Evolutionary conservation across 139 green algal species (phyloP).

Genomic region (Auxenochlorella pyrenoidosa): DNA sequence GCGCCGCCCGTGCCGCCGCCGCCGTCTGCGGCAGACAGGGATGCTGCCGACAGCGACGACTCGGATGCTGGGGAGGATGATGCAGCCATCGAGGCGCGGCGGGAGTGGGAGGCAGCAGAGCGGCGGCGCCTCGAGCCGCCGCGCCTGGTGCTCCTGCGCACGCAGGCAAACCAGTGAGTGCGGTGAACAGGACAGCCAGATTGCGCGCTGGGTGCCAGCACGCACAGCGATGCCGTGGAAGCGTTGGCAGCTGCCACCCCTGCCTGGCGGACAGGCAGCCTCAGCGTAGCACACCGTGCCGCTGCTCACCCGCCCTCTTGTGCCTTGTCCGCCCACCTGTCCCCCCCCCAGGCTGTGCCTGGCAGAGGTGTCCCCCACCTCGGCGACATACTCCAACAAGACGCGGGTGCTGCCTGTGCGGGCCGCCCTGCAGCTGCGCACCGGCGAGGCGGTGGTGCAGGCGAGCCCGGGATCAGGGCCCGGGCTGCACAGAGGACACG

Average conservation of each 20-base stretch:
- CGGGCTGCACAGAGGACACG: too few relatives aligned
- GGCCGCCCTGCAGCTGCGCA: slow-evolving; percentile 37
- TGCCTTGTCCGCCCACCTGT: not conserved
- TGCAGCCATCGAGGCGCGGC: slow-evolving; percentile 5
- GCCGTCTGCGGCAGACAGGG: not conserved
- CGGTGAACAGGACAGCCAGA: not conserved
- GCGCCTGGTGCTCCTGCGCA: slow-evolving; percentile 31
- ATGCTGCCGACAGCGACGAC: slow-evolving; percentile 35
- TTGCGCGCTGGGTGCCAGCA: too few relatives aligned
- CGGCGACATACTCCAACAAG: slow-evolving; percentile 20
- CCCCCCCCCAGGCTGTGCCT: slow-evolving; percentile 10
- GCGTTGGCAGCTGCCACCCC: too few relatives aligned
- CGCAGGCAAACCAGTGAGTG: slow-evolving; percentile 37
- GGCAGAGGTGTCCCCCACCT: slow-evolving; percentile 25
- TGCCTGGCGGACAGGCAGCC: too few relatives aligned
- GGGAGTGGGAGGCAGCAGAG: slow-evolving; percentile 38
- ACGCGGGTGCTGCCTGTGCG: not conserved
- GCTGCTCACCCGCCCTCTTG: not conserved
- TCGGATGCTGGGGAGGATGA: slow-evolving; percentile 36
- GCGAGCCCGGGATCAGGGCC: too few relatives aligned
- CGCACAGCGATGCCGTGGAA: too few relatives aligned
- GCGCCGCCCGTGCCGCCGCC: slow-evolving; percentile 10
- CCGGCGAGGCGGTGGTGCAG: slow-evolving; percentile 50
- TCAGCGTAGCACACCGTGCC: too few relatives aligned
- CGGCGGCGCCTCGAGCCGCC: slow-evolving; percentile 37